Base-by-base conservation (phyloP, 352 stramenopile species). In the Globisporangium acanthophoron region DNA sequence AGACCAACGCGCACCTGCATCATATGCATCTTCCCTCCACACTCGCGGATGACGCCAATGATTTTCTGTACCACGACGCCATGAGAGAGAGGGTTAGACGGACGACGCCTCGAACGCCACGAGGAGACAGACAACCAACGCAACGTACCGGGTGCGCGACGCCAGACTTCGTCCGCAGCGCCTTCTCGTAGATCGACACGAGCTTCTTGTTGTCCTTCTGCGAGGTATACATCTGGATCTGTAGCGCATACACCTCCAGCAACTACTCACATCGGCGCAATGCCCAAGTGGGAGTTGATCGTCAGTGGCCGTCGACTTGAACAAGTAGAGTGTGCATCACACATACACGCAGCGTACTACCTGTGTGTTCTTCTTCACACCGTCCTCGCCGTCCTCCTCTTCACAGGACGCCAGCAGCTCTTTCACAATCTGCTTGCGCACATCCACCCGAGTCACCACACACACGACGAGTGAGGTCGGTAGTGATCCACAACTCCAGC, bases 21-120 rank as follows among this genome's bases (percentile, higher is more conserved):
- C 88, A 98, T 97, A 70, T 98, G 91, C 91, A 97, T 98, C 70
- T 98, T 98, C 0, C 94, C 94, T 39, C 94, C 94, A 44, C 96
- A 91, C 66, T 98, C 94, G 68, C 97, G 90, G 64, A 98, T 98
- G 27, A 98, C 76, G 15, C 91, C 94, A 8, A 98, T 85, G 24
- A 97, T 98, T 71, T 91, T 87, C 80, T 91, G 40, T 15, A 5
- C 8, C 40, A 8, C 40, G 1, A 13, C 6, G 40, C 40, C 15
- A 13, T 20, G 15, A 58, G 3, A 21, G 13, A 44, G 54, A 20
- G 31, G 54, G n/a, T 37, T 11, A 37, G 33, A 5, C 6, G 33
- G 11, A 8, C 33, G 33, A 9, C 33, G 33, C 11, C 33, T 8
- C 5, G 11, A 11, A 1, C 33, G 33, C 33, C 33, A 12, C 33